These are phyloP conservation scores for Austroboletus eburneus DNA, from an alignment of 768 basidiomycete genomes.

Conservation along the genomic window DNA sequence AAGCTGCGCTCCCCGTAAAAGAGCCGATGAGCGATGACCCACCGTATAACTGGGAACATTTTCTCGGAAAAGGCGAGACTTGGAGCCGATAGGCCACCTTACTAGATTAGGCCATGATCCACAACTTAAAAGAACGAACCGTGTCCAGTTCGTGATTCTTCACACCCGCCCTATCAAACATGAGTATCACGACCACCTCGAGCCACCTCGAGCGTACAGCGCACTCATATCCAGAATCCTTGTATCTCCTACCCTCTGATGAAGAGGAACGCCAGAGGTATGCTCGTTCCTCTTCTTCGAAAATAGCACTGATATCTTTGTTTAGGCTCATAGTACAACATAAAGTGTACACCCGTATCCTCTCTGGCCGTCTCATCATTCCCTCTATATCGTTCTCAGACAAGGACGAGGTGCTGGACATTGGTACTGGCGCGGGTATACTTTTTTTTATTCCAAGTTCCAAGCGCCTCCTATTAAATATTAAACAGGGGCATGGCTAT, in stretches of 20 bases:
- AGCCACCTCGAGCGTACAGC: constrained; percentile 10
- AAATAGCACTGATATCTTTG: not conserved
- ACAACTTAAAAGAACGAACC: no score
- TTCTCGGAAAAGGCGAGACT: no score
- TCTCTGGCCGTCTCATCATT: constrained; percentile 21
- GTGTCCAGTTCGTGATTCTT: no score
- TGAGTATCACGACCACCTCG: constrained; percentile 6
- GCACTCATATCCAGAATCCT: constrained; percentile 17
- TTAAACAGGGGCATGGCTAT: constrained; percentile 22
- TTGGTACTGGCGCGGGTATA: constrained; percentile 21
- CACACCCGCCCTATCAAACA: not conserved
- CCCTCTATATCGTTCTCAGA: constrained; percentile 11
- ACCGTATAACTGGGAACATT: no score
- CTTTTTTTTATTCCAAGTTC: not conserved
- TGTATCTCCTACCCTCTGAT: constrained; percentile 25
- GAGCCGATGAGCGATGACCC: no score
- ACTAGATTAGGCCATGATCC: no score
- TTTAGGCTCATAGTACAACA: constrained; percentile 14
- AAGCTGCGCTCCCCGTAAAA: no score
- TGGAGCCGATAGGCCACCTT: no score
- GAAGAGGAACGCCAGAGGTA: constrained; percentile 25
- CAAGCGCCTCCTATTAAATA: not conserved
- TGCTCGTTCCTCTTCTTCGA: no score
- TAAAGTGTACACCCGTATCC: constrained; percentile 14
- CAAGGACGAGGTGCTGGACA: constrained; percentile 21